phyloP scores from a whole-genome alignment of 2,329 filamentous ascomycete species.

The Sarocladium brachiariae region DNA sequence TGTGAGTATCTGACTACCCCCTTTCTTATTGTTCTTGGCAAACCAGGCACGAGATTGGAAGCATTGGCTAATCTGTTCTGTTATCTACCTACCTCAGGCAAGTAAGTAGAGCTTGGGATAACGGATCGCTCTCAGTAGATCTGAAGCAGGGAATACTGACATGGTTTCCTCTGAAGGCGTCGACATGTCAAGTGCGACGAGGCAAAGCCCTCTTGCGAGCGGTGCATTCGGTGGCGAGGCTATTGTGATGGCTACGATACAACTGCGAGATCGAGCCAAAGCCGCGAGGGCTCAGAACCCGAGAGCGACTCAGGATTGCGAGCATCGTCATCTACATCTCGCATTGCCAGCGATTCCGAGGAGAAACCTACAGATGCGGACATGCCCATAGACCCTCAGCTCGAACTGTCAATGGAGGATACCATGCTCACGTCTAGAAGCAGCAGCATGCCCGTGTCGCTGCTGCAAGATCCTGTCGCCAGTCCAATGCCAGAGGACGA shows the following conservation, averaged over 20 bases:
- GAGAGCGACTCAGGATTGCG: neutral
- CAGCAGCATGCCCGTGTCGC: neutral
- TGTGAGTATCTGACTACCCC: conserved; percentile 17
- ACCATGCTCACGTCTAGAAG: neutral
- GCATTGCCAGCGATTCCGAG: neutral
- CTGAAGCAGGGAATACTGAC: conserved; percentile 2
- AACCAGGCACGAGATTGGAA: neutral
- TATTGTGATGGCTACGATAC: conserved; percentile 23
- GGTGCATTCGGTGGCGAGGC: conserved; percentile 25
- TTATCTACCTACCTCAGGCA: conserved; percentile 19
- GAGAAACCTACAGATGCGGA: neutral
- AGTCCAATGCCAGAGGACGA: neutral
- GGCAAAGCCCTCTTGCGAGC: conserved; percentile 22
- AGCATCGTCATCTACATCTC: neutral
- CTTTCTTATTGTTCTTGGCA: no score
- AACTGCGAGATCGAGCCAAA: neutral
- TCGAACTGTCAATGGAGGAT: conserved; percentile 2
- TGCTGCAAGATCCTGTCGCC: neutral
- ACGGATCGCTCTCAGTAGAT: no score
- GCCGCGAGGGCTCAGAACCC: neutral
- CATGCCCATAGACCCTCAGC: conserved; percentile 2
- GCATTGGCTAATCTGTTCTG: neutral
- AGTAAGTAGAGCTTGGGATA: conserved; percentile 15
- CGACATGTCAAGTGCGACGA: conserved; percentile 28
- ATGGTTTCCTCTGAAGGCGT: conserved; percentile 13